Conservation (phyloP, 192 early-diverging fungal species). For the Spizellomyces sp. region DNA sequence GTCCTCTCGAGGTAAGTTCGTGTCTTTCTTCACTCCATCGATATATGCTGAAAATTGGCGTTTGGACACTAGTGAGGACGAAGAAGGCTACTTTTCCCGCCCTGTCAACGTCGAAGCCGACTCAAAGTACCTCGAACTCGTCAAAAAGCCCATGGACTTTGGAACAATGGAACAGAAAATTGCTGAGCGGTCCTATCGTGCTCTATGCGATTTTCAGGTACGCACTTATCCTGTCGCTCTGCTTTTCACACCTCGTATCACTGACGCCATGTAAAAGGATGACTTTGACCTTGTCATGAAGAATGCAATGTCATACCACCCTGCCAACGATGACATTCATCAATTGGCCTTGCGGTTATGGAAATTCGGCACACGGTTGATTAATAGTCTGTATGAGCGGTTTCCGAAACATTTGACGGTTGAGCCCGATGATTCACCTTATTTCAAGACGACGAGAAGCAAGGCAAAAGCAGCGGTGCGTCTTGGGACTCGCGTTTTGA, state of each 20-base stretch:
- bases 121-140: conserved; percentile 12
- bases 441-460: background rate
- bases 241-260: too few species aligned
- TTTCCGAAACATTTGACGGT: conserved; percentile 3
- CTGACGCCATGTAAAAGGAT: background rate
- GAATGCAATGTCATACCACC: conserved; percentile 12
- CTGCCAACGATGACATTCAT: conserved; percentile 2
- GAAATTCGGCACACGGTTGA: conserved; percentile 23
- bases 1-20: conserved; percentile 22
- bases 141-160: conserved; percentile 27
- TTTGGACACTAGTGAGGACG: conserved; percentile 18
- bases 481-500: background rate
- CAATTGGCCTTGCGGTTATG: conserved; percentile 1
- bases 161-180: conserved; percentile 19
- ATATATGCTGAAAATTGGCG: background rate
- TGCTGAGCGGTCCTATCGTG: background rate
- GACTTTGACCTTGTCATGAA: conserved; percentile 22
- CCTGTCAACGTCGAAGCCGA: conserved; percentile 8
- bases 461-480: background rate
- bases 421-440: background rate
- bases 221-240: too few species aligned
- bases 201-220: conserved; percentile 14
- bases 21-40: background rate
- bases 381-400: conserved; percentile 24
- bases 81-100: conserved; percentile 24